These are phyloP conservation scores for Aureobasidium sp. DNA, from an alignment of 2,329 filamentous ascomycete species.

Conservation along the genomic window DNA sequence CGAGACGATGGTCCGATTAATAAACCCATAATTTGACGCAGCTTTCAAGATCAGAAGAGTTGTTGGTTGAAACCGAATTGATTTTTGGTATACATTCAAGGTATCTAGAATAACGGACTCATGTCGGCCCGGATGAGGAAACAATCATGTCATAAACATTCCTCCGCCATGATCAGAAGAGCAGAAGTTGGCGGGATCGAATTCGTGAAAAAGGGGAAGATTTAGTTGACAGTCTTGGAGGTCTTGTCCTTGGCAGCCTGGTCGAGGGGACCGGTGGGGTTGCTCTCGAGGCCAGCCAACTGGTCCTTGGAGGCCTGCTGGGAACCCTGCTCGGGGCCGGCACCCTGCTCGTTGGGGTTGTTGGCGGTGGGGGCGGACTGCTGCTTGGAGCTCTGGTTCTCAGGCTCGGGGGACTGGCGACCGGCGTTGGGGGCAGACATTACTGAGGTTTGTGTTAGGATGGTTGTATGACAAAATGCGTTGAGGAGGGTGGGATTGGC, in stretches of 20 bases:
- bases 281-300: slow-evolving; percentile 50
- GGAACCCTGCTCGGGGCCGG: slow-evolving; percentile 29
- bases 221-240: slow-evolving; percentile 34
- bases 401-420: slow-evolving; percentile 69
- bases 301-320: slow-evolving; percentile 45
- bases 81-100: background rate
- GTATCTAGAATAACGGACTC: background rate
- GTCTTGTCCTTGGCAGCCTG: slow-evolving; percentile 54
- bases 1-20: background rate
- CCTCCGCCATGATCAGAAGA: background rate
- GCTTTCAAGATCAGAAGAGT: background rate
- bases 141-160: slow-evolving; percentile 11
- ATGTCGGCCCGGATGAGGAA: background rate
- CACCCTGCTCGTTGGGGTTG: slow-evolving; percentile 47
- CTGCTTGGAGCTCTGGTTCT: slow-evolving; percentile 58
- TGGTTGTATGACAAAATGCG: slow-evolving; percentile 18
- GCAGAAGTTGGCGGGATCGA: background rate
- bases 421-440: slow-evolving; percentile 61
- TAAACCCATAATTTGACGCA: too few species aligned
- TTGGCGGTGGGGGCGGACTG: slow-evolving; percentile 50
- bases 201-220: background rate
- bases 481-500: slow-evolving; percentile 12
- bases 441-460: slow-evolving; percentile 9
- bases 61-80: background rate
- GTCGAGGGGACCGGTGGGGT: slow-evolving; percentile 58